phyloP scores from a whole-genome alignment of 2,329 filamentous ascomycete genomes.

The Botrytis galanthina region DNA sequence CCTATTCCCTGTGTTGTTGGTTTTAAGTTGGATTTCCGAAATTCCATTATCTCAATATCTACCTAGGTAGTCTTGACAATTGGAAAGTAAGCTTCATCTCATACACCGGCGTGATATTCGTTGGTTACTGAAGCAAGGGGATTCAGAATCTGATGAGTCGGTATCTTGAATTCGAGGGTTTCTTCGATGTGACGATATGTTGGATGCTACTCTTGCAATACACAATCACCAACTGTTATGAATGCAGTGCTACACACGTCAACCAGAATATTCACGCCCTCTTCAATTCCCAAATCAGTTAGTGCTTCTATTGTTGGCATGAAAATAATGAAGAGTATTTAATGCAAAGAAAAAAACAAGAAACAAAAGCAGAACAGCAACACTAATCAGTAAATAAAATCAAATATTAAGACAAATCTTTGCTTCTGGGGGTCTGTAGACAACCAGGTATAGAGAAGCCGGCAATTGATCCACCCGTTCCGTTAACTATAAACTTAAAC shows the following conservation, averaged over 20 bases:
- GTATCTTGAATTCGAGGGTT: not conserved
- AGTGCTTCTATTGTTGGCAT: not conserved
- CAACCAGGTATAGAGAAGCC: not conserved
- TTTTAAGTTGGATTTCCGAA: not conserved
- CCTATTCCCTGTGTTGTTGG: conserved; percentile 2
- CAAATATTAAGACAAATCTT: too few relatives aligned
- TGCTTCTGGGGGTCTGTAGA: not conserved
- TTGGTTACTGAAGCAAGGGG: not conserved
- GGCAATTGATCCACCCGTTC: not conserved
- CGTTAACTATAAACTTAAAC: not conserved
- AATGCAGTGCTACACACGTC: not conserved
- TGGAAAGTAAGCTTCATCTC: not conserved
- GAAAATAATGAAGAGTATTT: not conserved
- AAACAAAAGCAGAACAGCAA: not conserved
- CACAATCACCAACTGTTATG: not conserved
- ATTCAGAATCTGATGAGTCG: not conserved
- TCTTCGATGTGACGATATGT: not conserved
- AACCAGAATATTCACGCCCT: not conserved
- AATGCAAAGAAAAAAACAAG: not conserved
- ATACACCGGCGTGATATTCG: not conserved
- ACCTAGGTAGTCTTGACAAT: not conserved
- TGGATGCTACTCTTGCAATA: not conserved
- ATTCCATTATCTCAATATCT: not conserved
- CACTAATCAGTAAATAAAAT: not conserved
- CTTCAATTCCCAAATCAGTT: not conserved